Evolutionary conservation across 2,329 filamentous ascomycete species (phyloP).

Genomic region (Venturiaceae sp.): DNA sequence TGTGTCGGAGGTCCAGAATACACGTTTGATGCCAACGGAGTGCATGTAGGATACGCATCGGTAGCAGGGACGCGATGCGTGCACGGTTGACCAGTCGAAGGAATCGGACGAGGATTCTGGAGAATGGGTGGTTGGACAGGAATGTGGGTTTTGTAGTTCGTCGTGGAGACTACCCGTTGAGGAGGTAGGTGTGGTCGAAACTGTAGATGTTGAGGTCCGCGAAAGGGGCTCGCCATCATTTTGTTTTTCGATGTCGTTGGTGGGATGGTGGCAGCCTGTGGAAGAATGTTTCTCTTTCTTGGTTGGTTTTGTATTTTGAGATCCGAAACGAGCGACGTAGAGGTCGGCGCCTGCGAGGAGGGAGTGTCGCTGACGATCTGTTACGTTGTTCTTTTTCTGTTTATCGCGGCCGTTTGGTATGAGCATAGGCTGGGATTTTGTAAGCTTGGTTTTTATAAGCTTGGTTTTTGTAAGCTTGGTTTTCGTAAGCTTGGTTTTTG

Average conservation of each 20-base stretch:
- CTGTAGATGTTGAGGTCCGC: background rate
- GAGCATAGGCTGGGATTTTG: constrained; percentile 15
- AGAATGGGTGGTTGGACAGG: background rate
- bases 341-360: constrained; percentile 40
- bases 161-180: constrained; percentile 36
- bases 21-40: constrained; percentile 40
- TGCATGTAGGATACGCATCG: constrained; percentile 43
- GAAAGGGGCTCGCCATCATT: background rate
- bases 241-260: background rate
- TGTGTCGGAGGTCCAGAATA: constrained; percentile 42
- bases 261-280: background rate
- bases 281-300: background rate
- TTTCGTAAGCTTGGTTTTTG: background rate
- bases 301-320: background rate
- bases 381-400: constrained; percentile 15
- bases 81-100: constrained; percentile 16
- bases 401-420: constrained; percentile 19
- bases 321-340: constrained; percentile 27
- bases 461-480: background rate
- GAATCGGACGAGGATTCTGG: background rate
- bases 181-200: background rate
- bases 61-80: constrained; percentile 41
- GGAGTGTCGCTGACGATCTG: constrained; percentile 34
- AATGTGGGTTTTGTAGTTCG: constrained; percentile 23
- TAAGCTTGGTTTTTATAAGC: background rate